These are phyloP conservation scores for Bondarzewia mesenterica DNA, from an alignment of 1,284 basidiomycete genomes.

Conservation along the genomic window DNA sequence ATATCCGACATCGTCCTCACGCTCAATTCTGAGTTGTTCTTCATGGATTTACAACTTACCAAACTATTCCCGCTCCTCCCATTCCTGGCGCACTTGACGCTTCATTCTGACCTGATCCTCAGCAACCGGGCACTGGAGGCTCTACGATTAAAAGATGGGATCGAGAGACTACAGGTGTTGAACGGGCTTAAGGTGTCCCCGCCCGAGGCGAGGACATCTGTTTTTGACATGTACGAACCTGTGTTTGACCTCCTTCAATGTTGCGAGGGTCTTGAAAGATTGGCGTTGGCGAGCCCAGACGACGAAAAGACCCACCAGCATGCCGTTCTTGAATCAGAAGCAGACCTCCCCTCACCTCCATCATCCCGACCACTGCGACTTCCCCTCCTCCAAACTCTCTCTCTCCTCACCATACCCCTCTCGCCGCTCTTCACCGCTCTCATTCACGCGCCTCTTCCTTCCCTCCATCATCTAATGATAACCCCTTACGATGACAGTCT, in stretches of 20 bases:
- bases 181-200: slow-evolving; percentile 41
- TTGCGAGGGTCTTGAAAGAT: slow-evolving; percentile 53
- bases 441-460: slow-evolving; percentile 53
- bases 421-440: slow-evolving; percentile 60
- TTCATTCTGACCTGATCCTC: slow-evolving; percentile 54
- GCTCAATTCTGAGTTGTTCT: slow-evolving; percentile 37
- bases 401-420: slow-evolving; percentile 57
- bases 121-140: slow-evolving; percentile 52
- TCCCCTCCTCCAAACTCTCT: slow-evolving; percentile 52
- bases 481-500: slow-evolving; percentile 66
- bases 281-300: slow-evolving; percentile 58
- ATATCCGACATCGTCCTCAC: slow-evolving; percentile 45
- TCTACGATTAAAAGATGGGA: slow-evolving; percentile 47
- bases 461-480: slow-evolving; percentile 60
- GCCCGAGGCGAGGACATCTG: not conserved
- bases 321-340: slow-evolving; percentile 27
- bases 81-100: slow-evolving; percentile 50
- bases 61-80: slow-evolving; percentile 64
- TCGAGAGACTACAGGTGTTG: slow-evolving; percentile 45
- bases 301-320: slow-evolving; percentile 36
- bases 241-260: slow-evolving; percentile 38
- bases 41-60: slow-evolving; percentile 52
- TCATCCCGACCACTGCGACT: slow-evolving; percentile 41
- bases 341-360: slow-evolving; percentile 16
- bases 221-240: not conserved